Evolutionary conservation across 2,329 filamentous ascomycete genomes (phyloP).

Genomic region (Penicillium oxalicum): DNA sequence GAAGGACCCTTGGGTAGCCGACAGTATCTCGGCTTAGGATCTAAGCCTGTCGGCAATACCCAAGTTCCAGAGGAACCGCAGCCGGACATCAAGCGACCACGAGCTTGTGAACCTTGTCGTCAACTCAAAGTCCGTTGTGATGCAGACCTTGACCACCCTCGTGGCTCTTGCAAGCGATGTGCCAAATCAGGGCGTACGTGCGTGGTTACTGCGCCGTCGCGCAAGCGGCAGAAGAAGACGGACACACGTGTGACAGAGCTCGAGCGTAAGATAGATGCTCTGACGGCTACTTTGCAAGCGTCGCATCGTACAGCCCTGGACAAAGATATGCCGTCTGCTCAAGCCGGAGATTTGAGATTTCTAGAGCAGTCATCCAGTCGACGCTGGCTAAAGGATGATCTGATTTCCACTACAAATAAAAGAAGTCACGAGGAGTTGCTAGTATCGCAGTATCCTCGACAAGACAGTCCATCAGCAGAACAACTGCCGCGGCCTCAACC

Average conservation of each 20-base stretch:
- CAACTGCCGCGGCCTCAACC: conserved; percentile 12
- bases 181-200: conserved; percentile 73
- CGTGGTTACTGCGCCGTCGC: conserved; percentile 65
- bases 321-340: conserved; percentile 1
- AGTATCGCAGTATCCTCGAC: conserved; percentile 19
- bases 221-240: conserved; percentile 87
- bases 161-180: conserved; percentile 68
- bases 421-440: conserved; percentile 25
- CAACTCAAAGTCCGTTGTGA: conserved; percentile 81
- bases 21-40: conserved; percentile 1
- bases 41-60: conserved; percentile 3
- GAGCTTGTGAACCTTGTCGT: conserved; percentile 70
- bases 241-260: conserved; percentile 84
- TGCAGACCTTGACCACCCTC: conserved; percentile 57
- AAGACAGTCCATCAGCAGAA: conserved; percentile 18
- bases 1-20: not conserved
- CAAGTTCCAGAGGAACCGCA: conserved; percentile 17
- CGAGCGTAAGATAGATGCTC: conserved; percentile 84
- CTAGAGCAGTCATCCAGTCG: conserved; percentile 32
- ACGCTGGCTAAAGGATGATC: conserved; percentile 21
- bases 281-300: conserved; percentile 73
- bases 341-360: conserved; percentile 24
- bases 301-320: conserved; percentile 26
- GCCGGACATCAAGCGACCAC: conserved; percentile 57
- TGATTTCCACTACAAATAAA: conserved; percentile 25